These are phyloP conservation scores for Massariosphaeria phaeospora DNA, from an alignment of 495 filamentous ascomycete genomes.

Conservation along the genomic window DNA sequence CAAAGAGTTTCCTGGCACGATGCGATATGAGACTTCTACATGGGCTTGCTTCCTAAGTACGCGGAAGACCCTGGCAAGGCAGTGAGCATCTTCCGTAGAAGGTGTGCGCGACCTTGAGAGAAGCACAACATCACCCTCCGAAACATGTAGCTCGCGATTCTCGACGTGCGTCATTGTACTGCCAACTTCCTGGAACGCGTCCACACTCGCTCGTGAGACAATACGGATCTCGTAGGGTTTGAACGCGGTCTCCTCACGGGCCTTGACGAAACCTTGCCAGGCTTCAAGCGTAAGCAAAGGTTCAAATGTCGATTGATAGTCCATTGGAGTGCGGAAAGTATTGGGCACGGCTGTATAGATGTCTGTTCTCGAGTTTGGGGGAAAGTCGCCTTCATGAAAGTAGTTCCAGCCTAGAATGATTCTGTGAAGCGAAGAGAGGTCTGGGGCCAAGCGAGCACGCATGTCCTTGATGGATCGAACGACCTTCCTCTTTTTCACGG, in stretches of 20 bases:
- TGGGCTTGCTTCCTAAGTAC: conserved; percentile 72
- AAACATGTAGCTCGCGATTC: conserved; percentile 63
- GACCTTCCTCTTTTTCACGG: conserved; percentile 74
- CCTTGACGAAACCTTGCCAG: conserved; percentile 88
- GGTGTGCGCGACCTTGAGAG: conserved; percentile 64
- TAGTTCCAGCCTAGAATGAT: conserved; percentile 89
- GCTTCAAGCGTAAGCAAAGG: conserved; percentile 89
- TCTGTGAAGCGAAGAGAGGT: conserved; percentile 78
- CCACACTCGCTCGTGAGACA: conserved; percentile 78
- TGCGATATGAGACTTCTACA: conserved; percentile 77
- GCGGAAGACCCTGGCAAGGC: conserved; percentile 75
- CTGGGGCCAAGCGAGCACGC: conserved; percentile 84
- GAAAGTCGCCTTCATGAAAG: conserved; percentile 78
- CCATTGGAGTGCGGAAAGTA: conserved; percentile 64
- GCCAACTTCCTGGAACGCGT: conserved; percentile 87
- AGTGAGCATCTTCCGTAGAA: conserved; percentile 62
- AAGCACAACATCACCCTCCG: conserved; percentile 84
- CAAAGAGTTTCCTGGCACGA: conserved; percentile 60
- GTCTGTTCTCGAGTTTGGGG: conserved; percentile 61
- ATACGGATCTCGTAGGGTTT: conserved; percentile 80
- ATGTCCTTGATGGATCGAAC: conserved; percentile 81
- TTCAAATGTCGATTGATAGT: conserved; percentile 85
- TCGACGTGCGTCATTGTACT: conserved; percentile 65
- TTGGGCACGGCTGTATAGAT: conserved; percentile 71
- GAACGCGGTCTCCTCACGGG: conserved; percentile 76